Evolutionary conservation across 257 asterid genomes (phyloP).

Genomic region (Ocimum tenuiflorum): DNA sequence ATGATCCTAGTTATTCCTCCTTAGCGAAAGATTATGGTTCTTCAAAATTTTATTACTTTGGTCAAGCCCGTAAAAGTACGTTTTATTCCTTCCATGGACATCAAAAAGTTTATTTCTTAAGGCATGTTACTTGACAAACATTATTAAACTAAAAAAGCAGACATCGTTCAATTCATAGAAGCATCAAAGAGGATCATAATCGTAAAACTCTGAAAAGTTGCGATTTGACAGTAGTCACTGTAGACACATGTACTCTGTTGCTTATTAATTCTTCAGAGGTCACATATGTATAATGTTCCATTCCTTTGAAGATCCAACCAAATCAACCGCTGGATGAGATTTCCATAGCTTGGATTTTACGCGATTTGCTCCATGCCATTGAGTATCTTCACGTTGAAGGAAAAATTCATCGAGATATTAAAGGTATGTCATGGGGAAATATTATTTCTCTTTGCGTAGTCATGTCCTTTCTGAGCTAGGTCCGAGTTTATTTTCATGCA

Average conservation of each 20-base stretch:
- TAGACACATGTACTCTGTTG: not conserved
- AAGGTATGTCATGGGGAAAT: slow-evolving; percentile 45
- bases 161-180: not conserved
- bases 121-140: not conserved
- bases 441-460: not conserved
- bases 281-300: slow-evolving; percentile 5
- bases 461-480: not conserved
- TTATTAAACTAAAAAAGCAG: slow-evolving; percentile 1
- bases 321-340: slow-evolving; percentile 92
- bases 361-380: slow-evolving; percentile 90
- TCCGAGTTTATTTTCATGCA: not conserved
- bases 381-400: slow-evolving; percentile 98
- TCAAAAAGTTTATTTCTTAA: too few species aligned
- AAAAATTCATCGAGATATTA: slow-evolving; percentile 95
- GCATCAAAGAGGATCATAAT: slow-evolving; percentile 10
- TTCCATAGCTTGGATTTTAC: slow-evolving; percentile 87
- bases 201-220: not conserved
- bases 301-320: slow-evolving; percentile 78
- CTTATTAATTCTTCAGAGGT: not conserved
- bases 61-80: not conserved
- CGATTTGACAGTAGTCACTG: not conserved
- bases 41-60: not conserved
- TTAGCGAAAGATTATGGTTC: not conserved
- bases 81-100: not conserved
- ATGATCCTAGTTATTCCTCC: not conserved